These are phyloP conservation scores for Clarireedia homoeocarpa DNA, from an alignment of 2,329 filamentous ascomycete genomes.

Conservation along the genomic window DNA sequence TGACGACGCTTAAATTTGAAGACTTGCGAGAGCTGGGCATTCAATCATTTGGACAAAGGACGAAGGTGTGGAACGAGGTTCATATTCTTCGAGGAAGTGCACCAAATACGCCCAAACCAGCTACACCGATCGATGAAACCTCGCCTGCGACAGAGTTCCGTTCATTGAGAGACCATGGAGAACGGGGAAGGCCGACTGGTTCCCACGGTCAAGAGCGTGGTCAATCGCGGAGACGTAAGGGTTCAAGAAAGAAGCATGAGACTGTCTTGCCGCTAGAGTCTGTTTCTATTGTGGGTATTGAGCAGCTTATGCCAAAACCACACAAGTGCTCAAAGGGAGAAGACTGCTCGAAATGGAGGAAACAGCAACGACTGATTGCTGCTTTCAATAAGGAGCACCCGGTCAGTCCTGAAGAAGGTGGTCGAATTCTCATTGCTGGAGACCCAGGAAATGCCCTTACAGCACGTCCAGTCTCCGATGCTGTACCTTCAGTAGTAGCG, in stretches of 20 bases:
- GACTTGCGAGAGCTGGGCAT: slow-evolving; percentile 78
- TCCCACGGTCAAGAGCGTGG: slow-evolving; percentile 21
- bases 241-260: slow-evolving; percentile 36
- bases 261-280: slow-evolving; percentile 72
- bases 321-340: slow-evolving; percentile 83
- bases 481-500: slow-evolving; percentile 74
- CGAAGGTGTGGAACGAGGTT: slow-evolving; percentile 74
- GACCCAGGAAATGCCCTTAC: slow-evolving; percentile 72
- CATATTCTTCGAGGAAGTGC: slow-evolving; percentile 55
- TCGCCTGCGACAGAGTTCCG: slow-evolving; percentile 22
- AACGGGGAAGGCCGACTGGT: slow-evolving; percentile 15
- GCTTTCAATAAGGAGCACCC: slow-evolving; percentile 71
- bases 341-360: slow-evolving; percentile 73
- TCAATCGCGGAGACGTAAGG: slow-evolving; percentile 18
- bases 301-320: slow-evolving; percentile 77
- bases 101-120: slow-evolving; percentile 42
- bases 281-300: slow-evolving; percentile 85
- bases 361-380: slow-evolving; percentile 70
- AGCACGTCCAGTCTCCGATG: slow-evolving; percentile 64
- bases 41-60: slow-evolving; percentile 71
- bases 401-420: slow-evolving; percentile 42
- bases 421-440: slow-evolving; percentile 68
- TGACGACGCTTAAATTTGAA: slow-evolving; percentile 87
- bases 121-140: slow-evolving; percentile 55
- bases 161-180: slow-evolving; percentile 17